Percentiles rank a stretch among this genome's conserved stretches.
Conservation (phyloP, 23 red algal genomes). For the Cyanidiococcus yangmingshanensis region DNA sequence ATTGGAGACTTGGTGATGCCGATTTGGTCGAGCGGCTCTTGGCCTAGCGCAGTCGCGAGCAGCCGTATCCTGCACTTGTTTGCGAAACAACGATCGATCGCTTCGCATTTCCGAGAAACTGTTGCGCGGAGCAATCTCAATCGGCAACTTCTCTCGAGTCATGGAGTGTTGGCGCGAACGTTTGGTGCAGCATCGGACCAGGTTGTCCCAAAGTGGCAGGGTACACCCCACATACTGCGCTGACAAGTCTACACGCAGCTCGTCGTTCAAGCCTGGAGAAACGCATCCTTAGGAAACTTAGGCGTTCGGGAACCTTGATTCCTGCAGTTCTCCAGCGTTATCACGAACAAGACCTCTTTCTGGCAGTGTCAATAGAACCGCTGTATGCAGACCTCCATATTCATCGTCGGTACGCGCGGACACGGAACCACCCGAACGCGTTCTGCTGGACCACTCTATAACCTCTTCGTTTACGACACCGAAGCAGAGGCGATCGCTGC, state of each 20-base stretch:
- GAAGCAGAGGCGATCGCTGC: background rate
- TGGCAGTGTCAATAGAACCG: background rate
- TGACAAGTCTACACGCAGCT: background rate
- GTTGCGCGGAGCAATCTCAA: no score
- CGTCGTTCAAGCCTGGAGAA: background rate
- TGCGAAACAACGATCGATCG: no score
- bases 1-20: no score
- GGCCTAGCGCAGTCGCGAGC: no score
- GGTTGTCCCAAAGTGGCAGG: no score
- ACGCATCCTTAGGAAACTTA: background rate
- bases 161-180: no score
- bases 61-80: no score
- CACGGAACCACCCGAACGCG: background rate
- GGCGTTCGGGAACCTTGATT: background rate
- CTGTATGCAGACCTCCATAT: background rate
- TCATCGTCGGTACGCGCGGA: background rate
- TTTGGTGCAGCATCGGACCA: no score
- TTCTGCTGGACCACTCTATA: constrained; percentile 10
- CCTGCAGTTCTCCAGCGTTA: constrained; percentile 7
- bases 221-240: background rate
- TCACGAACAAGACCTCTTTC: background rate
- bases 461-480: background rate
- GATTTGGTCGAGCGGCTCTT: no score
- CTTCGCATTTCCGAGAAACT: no score
- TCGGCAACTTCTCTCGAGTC: no score